Conservation (phyloP, 176 grass and related monocot genomes). For the Cenchrus americanus region DNA sequence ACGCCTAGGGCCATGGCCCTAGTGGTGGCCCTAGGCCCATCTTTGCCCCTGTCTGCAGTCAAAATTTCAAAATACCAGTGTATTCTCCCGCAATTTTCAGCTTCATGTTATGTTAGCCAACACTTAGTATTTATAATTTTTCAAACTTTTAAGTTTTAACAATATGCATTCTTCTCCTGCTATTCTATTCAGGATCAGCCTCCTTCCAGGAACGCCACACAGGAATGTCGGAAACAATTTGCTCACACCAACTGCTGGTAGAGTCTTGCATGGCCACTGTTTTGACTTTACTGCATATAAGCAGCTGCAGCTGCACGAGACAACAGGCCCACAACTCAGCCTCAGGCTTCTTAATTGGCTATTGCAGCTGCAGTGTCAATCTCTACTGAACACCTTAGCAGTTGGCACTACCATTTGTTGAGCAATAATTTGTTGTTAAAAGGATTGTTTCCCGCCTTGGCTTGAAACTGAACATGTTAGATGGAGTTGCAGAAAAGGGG, state of each 20-base stretch:
- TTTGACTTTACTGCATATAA: neutral
- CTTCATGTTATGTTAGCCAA: no score
- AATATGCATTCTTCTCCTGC: slow-evolving; percentile 11
- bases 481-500: neutral
- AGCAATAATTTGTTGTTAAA: neutral
- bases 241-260: slow-evolving; percentile 66
- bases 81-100: neutral
- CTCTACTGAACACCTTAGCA: neutral
- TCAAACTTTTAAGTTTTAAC: neutral
- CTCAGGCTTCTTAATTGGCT: no score
- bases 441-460: neutral
- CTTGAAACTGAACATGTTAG: neutral
- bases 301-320: neutral
- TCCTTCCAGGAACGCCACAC: slow-evolving; percentile 30
- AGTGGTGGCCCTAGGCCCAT: no score
- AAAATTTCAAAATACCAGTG: neutral
- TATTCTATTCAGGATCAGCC: slow-evolving; percentile 57
- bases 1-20: no score
- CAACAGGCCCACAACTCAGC: no score
- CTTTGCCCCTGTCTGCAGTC: neutral
- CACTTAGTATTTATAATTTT: neutral
- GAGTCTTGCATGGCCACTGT: neutral
- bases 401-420: neutral
- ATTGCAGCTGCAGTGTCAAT: no score
- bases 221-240: slow-evolving; percentile 46